Percentiles rank a stretch among this genome's conserved stretches.
Evolutionary conservation across 495 filamentous ascomycete species (phyloP).

Genomic region (Aspergillus funiculosus): DNA sequence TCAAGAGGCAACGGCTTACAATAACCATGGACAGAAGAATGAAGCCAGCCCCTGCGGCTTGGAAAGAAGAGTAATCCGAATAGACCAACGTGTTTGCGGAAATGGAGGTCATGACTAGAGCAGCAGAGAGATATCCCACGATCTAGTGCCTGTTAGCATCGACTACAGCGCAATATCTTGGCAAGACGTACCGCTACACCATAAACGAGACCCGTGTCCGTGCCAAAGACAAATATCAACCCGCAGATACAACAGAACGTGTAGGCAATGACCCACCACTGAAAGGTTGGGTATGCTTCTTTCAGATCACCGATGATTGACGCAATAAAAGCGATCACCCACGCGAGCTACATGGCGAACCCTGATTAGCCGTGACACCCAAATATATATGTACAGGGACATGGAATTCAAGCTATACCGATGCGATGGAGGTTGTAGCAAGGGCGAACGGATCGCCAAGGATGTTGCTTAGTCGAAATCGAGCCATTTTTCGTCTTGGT

Average conservation of each 20-base stretch:
- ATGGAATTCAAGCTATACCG: conserved; percentile 54
- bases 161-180: background rate
- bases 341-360: conserved; percentile 76
- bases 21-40: conserved; percentile 94
- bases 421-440: conserved; percentile 85
- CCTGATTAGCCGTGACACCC: conserved; percentile 2
- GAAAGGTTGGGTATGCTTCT: conserved; percentile 66
- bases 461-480: conserved; percentile 78
- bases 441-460: conserved; percentile 95
- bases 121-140: conserved; percentile 77
- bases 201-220: conserved; percentile 77
- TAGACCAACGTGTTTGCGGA: conserved; percentile 81
- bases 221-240: conserved; percentile 71
- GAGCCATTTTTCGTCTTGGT: conserved; percentile 37
- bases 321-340: conserved; percentile 85
- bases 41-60: conserved; percentile 87
- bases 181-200: conserved; percentile 66
- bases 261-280: conserved; percentile 86
- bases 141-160: conserved; percentile 46
- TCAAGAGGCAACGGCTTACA: conserved; percentile 46
- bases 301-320: conserved; percentile 69
- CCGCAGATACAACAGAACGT: conserved; percentile 77
- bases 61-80: conserved; percentile 56
- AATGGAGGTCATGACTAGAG: conserved; percentile 75
- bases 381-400: background rate